Evolutionary conservation across 352 stramenopile genomes (phyloP).

Genomic region (Peronospora belbahrii): DNA sequence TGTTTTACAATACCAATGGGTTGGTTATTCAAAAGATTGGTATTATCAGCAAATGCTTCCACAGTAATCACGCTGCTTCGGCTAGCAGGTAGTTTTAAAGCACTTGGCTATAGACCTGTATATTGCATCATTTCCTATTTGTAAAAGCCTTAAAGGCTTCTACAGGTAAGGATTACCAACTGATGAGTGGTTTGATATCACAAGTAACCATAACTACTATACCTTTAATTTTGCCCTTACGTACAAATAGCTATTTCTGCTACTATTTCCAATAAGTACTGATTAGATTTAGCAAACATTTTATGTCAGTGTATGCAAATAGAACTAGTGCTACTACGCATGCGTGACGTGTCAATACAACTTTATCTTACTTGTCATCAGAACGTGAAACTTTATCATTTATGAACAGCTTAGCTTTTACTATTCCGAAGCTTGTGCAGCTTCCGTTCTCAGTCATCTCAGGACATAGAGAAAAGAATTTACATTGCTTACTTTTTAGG

Average conservation of each 20-base stretch:
- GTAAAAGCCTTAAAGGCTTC: constrained; percentile 46
- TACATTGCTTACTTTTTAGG: no score
- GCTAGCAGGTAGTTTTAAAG: constrained; percentile 66
- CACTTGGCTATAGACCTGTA: constrained; percentile 72
- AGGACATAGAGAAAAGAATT: no score
- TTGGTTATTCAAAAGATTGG: constrained; percentile 24
- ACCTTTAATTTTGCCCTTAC: constrained; percentile 3
- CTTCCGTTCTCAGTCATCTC: neutral
- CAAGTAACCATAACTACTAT: neutral
- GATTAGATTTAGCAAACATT: no score
- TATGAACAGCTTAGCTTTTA: neutral
- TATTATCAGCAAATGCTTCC: constrained; percentile 60
- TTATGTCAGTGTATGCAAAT: no score
- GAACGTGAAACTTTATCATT: neutral
- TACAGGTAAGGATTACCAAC: constrained; percentile 85
- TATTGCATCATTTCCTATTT: constrained; percentile 82
- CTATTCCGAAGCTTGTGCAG: neutral
- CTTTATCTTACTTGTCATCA: neutral
- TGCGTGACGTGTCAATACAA: neutral
- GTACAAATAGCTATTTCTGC: constrained; percentile 4
- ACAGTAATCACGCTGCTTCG: constrained; percentile 75
- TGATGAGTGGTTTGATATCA: constrained; percentile 47
- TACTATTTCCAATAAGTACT: neutral
- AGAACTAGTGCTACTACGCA: no score
- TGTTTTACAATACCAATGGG: no score